Evolutionary conservation across 1,284 basidiomycete genomes (phyloP).

Genomic region (Naganishia albida): DNA sequence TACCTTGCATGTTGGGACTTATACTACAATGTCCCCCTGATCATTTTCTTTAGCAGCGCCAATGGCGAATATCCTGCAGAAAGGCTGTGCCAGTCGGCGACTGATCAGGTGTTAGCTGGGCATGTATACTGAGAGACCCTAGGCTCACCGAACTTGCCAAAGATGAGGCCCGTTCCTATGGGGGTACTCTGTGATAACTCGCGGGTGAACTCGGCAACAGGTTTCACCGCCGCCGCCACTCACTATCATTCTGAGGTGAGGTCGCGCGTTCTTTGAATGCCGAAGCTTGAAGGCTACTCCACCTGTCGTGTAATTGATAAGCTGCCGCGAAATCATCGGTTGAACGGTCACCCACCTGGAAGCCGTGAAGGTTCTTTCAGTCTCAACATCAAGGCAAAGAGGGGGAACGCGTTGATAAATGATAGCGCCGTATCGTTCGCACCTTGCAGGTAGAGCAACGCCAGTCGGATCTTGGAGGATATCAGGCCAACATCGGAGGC

Average conservation of each 20-base stretch:
- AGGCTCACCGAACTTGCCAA: slow-evolving; percentile 17
- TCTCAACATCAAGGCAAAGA: slow-evolving; percentile 84
- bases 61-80: slow-evolving; percentile 9
- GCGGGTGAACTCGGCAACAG: not conserved
- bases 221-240: not conserved
- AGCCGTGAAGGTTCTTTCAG: slow-evolving; percentile 79
- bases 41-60: not conserved
- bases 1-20: slow-evolving; percentile 15
- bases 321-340: not conserved
- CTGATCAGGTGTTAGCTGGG: not conserved
- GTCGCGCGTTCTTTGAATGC: not conserved
- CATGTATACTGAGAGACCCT: too few relatives aligned
- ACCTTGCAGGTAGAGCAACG: slow-evolving; percentile 63
- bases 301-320: not conserved
- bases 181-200: slow-evolving; percentile 3
- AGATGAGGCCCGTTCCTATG: slow-evolving; percentile 4
- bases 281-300: not conserved
- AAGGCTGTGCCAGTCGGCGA: slow-evolving; percentile 10
- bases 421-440: slow-evolving; percentile 66
- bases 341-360: slow-evolving; percentile 62
- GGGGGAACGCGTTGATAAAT: slow-evolving; percentile 84
- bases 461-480: slow-evolving; percentile 63
- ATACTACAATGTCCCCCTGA: slow-evolving; percentile 7
- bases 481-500: slow-evolving; percentile 6
- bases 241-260: slow-evolving; percentile 5